Evolutionary conservation across 768 basidiomycete species (phyloP), one percentile per base, ranked within the genome.

Genomic region (Xerocomus brunneocitrinus): DNA sequence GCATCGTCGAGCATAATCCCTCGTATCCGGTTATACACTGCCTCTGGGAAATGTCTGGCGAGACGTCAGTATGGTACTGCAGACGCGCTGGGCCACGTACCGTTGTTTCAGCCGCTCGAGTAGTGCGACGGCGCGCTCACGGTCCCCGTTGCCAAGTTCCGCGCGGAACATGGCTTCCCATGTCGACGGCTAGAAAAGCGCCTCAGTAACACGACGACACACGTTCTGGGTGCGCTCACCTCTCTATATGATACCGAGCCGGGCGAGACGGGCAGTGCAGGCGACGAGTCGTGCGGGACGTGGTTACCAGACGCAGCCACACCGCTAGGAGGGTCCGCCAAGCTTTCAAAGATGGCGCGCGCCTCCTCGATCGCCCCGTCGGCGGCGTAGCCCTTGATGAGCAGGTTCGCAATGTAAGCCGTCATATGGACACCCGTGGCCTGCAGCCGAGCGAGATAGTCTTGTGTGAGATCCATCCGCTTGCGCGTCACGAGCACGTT

Each of bases 111-210:
- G 71, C 43, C 91, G 79, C 50, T 82, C 78, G 30, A 95, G 74
- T 0, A 98, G 74, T 3, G 75, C 79, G 4, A 81, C 44, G 0
- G 95, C 95, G 10, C 77, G 76, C 43, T 84, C 79, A 12, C 83
- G 81, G 59, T 91, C 81, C 12, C 90, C 90, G 47, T 78, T 81
- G 19, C 84, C 84, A 10, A 98, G 76, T 66, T 99, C 97, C 1
- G 89, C 90, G 13, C 91, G 82, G 58, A 99, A 83, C 94, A 99
- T 98, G 5, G 83, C 84, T 65, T 98, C 97, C 86, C 90, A 95
- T 1, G 92, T 95, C 38, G 89, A 92, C 12, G 91, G 92, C 85
- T 91, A 61, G 3, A 52, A 44, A 31, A 24, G 36, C 14, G 49
- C 8, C 40, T 46, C 22, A 50, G 49, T 14, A 22, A 12, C 28